phyloP scores from a whole-genome alignment of 2,329 filamentous ascomycete genomes.

The Macroventuria anomochaeta region DNA sequence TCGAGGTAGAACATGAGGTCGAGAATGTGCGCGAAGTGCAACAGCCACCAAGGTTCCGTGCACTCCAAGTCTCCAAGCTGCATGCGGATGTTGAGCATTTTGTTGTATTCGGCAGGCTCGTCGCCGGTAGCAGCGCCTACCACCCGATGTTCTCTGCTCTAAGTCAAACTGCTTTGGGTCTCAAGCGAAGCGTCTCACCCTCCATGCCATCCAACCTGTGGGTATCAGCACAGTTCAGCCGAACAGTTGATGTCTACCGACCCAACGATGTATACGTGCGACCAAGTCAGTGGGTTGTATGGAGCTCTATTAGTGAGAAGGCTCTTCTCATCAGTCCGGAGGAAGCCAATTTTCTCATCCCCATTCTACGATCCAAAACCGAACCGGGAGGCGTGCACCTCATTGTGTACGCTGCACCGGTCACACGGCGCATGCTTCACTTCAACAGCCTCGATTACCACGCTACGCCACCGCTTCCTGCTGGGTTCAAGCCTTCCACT shows the following conservation, averaged over 20 bases:
- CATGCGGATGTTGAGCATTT: conserved; percentile 57
- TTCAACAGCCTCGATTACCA: conserved; percentile 65
- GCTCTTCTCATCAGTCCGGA: conserved; percentile 68
- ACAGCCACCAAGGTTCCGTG: conserved; percentile 50
- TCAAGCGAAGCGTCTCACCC: conserved; percentile 39
- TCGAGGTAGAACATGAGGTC: conserved; percentile 58
- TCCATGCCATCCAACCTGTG: conserved; percentile 38
- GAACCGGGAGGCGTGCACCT: conserved; percentile 51
- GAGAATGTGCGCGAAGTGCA: conserved; percentile 61
- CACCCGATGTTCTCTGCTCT: conserved; percentile 55
- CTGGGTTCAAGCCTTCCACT: conserved; percentile 51
- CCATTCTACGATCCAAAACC: conserved; percentile 43
- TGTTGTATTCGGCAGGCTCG: conserved; percentile 53
- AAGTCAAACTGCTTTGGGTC: conserved; percentile 47
- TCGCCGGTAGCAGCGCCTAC: conserved; percentile 48
- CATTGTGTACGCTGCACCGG: conserved; percentile 65
- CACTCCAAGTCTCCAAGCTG: conserved; percentile 56
- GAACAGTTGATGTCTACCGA: conserved; percentile 51
- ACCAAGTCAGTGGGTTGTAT: conserved; percentile 68
- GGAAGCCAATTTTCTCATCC: conserved; percentile 65
- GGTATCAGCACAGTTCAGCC: conserved; percentile 57
- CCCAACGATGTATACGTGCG: conserved; percentile 55
- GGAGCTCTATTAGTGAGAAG: conserved; percentile 54
- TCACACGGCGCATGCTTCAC: conserved; percentile 65
- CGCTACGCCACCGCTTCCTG: conserved; percentile 57